Evolutionary conservation across 1,139 yeast species (phyloP).

Genomic region (Citeromyces hawaiiensis): DNA sequence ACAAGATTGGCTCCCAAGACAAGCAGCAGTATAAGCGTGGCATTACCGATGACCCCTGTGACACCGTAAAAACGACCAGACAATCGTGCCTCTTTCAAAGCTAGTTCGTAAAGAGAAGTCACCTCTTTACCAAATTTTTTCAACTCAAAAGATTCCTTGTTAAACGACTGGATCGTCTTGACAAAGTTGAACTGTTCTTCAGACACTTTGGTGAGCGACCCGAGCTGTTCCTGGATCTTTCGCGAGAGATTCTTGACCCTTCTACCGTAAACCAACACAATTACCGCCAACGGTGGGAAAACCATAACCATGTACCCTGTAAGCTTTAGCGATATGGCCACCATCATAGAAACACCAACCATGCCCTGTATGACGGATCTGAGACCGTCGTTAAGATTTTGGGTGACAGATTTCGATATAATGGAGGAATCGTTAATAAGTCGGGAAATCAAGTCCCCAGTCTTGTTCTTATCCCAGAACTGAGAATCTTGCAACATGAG

Average conservation of each 20-base stretch:
- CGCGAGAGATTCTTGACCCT: conserved; percentile 34
- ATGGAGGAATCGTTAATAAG: conserved; percentile 42
- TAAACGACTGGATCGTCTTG: conserved; percentile 42
- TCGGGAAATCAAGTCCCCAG: conserved; percentile 45
- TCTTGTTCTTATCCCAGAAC: conserved; percentile 43
- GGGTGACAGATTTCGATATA: conserved; percentile 37
- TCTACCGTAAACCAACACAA: conserved; percentile 40
- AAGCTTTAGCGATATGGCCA: conserved; percentile 39
- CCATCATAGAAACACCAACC: conserved; percentile 46
- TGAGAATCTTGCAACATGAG: conserved; percentile 39
- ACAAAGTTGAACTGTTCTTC: conserved; percentile 45
- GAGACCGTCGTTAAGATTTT: conserved; percentile 43
- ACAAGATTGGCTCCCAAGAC: conserved; percentile 41
- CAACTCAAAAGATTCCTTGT: conserved; percentile 28
- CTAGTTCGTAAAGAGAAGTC: conserved; percentile 27
- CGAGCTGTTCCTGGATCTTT: conserved; percentile 39
- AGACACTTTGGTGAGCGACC: conserved; percentile 40
- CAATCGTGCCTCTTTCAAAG: conserved; percentile 35
- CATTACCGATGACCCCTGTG: conserved; percentile 41
- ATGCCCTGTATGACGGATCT: conserved; percentile 36
- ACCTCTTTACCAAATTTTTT: conserved; percentile 27
- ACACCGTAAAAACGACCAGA: conserved; percentile 37
- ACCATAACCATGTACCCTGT: conserved; percentile 42
- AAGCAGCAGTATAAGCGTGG: conserved; percentile 31
- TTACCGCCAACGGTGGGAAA: conserved; percentile 36